Conservation (phyloP, 1,139 yeast genomes). For the Lodderomyces orthopsilosis region DNA sequence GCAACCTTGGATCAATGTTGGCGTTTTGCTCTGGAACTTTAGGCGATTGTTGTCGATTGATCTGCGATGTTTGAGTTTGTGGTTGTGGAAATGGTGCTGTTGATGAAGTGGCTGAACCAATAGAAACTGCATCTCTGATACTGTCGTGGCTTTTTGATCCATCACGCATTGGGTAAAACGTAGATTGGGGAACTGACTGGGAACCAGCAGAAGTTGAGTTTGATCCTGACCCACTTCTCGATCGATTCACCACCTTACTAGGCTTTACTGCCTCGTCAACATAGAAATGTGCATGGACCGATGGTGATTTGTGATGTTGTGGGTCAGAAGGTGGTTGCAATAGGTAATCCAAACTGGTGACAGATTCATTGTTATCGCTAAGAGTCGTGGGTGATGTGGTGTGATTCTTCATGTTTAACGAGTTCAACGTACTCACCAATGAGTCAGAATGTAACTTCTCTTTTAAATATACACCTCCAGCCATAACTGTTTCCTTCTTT, state of each 20-base stretch:
- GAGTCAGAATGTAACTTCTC: conserved; percentile 15
- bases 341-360: conserved; percentile 25
- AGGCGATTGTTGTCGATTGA: conserved; percentile 6
- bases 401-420: neutral
- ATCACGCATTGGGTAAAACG: conserved; percentile 3
- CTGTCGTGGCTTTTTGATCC: conserved; percentile 11
- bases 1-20: conserved; percentile 74
- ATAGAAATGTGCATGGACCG: conserved; percentile 79
- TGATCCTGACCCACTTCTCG: conserved; percentile 39
- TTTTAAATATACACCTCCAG: conserved; percentile 50
- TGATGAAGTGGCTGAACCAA: neutral
- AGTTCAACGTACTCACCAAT: neutral
- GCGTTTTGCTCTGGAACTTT: conserved; percentile 43
- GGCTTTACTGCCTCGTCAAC: conserved; percentile 70
- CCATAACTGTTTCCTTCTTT: conserved; percentile 42
- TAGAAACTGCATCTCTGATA: conserved; percentile 4
- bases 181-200: neutral
- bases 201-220: conserved; percentile 4
- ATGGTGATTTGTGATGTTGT: conserved; percentile 53
- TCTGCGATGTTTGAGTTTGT: conserved; percentile 10
- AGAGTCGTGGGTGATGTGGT: neutral
- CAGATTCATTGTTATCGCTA: conserved; percentile 1
- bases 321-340: conserved; percentile 31
- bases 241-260: conserved; percentile 29
- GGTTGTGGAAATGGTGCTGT: conserved; percentile 10